These are phyloP conservation scores for Phoma herbarum DNA, from an alignment of 2,329 filamentous ascomycete genomes.

Conservation along the genomic window DNA sequence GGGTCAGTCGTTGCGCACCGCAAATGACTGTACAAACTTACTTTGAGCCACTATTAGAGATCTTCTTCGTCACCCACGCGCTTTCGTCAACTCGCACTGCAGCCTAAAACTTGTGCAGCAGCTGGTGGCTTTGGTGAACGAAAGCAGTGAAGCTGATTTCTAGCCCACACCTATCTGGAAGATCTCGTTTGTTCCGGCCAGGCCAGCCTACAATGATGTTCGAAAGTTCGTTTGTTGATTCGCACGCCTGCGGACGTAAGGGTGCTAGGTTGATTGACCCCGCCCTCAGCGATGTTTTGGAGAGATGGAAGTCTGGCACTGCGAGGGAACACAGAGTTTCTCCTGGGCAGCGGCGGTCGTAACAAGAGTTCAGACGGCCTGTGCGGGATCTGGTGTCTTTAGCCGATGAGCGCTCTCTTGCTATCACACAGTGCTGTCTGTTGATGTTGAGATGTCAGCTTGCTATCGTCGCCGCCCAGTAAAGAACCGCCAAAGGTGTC, in stretches of 20 bases:
- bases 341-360: not conserved
- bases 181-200: not conserved
- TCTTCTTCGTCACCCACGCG: not conserved
- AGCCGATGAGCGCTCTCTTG: not conserved
- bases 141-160: not conserved
- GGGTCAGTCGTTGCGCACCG: conserved; percentile 6
- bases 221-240: not conserved
- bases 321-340: not conserved
- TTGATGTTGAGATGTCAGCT: conserved; percentile 1
- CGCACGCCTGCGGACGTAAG: not conserved
- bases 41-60: not conserved
- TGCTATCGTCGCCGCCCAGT: not conserved
- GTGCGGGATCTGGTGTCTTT: not conserved
- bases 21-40: not conserved
- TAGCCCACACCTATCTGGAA: not conserved
- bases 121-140: not conserved
- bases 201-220: not conserved
- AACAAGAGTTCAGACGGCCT: not conserved
- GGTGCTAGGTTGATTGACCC: conserved; percentile 3
- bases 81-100: not conserved
- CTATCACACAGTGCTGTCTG: not conserved
- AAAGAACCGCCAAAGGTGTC: conserved; percentile 2
- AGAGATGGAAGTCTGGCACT: conserved; percentile 2
- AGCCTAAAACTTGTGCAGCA: not conserved
- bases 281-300: conserved; percentile 2